Evolutionary conservation across 805 yeast genomes (phyloP).

Genomic region (Candida nitratophila): DNA sequence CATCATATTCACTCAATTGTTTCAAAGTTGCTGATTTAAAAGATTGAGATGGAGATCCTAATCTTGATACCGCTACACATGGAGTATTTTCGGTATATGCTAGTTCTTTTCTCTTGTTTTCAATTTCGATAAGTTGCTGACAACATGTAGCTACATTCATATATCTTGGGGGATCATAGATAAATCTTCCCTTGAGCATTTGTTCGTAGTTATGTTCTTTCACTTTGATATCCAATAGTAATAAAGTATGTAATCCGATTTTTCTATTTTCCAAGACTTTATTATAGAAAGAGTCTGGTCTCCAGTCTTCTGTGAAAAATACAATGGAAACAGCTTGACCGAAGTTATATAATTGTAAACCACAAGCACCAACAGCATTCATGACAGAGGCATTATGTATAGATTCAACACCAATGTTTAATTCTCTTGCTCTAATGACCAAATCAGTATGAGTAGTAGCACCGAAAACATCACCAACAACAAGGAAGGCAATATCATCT

Average conservation of each 20-base stretch:
- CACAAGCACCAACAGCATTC: constrained; percentile 99
- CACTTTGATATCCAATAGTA: constrained; percentile 87
- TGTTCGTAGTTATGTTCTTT: constrained; percentile 95
- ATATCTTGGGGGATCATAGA: constrained; percentile 95
- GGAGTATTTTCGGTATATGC: constrained; percentile 88
- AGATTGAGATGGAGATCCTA: constrained; percentile 78
- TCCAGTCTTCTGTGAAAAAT: constrained; percentile 92
- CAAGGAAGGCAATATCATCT: constrained; percentile 88
- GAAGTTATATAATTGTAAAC: constrained; percentile 87
- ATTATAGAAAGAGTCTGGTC: constrained; percentile 91
- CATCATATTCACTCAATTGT: constrained; percentile 73
- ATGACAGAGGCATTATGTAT: constrained; percentile 95
- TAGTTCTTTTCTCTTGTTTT: constrained; percentile 63
- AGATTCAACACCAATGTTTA: constrained; percentile 68
- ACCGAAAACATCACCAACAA: constrained; percentile 96
- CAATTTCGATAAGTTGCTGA: constrained; percentile 79
- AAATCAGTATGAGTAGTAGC: constrained; percentile 97
- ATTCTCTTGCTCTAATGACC: constrained; percentile 83
- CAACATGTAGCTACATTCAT: constrained; percentile 92
- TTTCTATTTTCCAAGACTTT: constrained; percentile 84
- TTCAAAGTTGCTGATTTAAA: constrained; percentile 81
- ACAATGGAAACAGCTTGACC: constrained; percentile 98
- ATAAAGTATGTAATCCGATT: constrained; percentile 86
- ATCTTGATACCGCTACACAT: constrained; percentile 85
- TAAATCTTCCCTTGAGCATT: constrained; percentile 84